A percentile compares a stretch with the other conserved stretches of the same genome.
phyloP scores from a whole-genome alignment of 129 eudicot genomes.

The Oenanthe sinensis region DNA sequence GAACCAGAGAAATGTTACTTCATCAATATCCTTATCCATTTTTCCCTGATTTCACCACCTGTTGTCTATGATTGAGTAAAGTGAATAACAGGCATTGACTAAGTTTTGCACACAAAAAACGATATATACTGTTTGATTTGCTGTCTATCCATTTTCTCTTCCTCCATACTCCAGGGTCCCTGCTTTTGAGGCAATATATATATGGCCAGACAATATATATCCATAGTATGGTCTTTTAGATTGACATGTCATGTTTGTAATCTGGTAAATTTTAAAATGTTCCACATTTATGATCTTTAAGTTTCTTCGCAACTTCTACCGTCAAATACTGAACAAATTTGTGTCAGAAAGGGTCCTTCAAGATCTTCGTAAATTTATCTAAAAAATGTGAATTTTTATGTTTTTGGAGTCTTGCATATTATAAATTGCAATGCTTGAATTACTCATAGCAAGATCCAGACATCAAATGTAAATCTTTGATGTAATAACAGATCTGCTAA shows the following conservation, averaged over 20 bases:
- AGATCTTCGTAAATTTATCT: not conserved
- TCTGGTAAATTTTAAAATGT: not conserved
- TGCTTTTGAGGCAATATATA: not conserved
- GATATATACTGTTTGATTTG: not conserved
- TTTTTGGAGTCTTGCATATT: no score
- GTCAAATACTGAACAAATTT: no score
- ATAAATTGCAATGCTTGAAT: not conserved
- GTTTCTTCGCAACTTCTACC: no score
- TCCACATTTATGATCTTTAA: not conserved
- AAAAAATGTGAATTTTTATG: no score
- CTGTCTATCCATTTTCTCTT: not conserved
- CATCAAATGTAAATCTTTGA: not conserved
- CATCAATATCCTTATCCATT: not conserved
- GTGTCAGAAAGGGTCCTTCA: not conserved
- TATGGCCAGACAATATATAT: not conserved
- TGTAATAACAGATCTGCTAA: not conserved
- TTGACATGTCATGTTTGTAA: not conserved
- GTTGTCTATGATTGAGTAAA: not conserved
- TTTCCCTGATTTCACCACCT: not conserved
- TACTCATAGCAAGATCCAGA: no score
- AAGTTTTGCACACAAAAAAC: conserved; percentile 3
- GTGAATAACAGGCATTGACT: not conserved
- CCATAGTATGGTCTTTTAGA: not conserved
- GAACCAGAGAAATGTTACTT: not conserved
- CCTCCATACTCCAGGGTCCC: conserved; percentile 1